Evolutionary conservation across 2,329 filamentous ascomycete genomes (phyloP).

Genomic region (Cercospora berteroae): DNA sequence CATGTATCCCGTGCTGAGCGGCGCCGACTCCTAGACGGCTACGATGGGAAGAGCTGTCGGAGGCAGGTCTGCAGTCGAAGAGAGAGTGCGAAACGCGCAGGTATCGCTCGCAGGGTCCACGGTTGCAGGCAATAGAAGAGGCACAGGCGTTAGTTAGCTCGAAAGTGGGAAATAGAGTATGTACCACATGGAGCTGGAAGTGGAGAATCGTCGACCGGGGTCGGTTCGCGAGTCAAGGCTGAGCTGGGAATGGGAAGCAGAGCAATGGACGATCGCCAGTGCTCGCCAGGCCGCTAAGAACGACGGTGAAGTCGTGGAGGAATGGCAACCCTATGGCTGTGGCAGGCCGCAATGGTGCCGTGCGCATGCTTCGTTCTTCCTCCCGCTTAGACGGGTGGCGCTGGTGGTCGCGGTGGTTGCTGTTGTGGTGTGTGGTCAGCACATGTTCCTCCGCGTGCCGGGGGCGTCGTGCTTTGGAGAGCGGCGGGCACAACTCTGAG

Average conservation of each 20-base stretch:
- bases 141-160: slow-evolving; percentile 10
- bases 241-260: slow-evolving; percentile 2
- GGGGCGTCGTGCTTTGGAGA: not conserved
- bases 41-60: not conserved
- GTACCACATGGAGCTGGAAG: slow-evolving; percentile 1
- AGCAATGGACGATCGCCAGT: slow-evolving; percentile 10
- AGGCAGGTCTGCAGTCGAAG: not conserved
- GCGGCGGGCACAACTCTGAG: not conserved
- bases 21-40: slow-evolving; percentile 5
- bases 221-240: slow-evolving; percentile 11
- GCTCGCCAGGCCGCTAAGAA: slow-evolving; percentile 12
- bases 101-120: slow-evolving; percentile 11
- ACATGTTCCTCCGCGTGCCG: not conserved
- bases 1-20: not conserved
- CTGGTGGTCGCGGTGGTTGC: not conserved
- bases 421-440: not conserved
- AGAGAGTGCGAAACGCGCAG: not conserved
- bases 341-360: slow-evolving; percentile 10
- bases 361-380: not conserved
- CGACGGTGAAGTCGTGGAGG: slow-evolving; percentile 12
- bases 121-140: slow-evolving; percentile 12
- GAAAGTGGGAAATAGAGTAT: slow-evolving; percentile 8
- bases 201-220: slow-evolving; percentile 7
- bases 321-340: not conserved
- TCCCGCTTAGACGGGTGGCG: slow-evolving; percentile 5